Conservation (phyloP, 192 early-diverging fungal species). For the Haplosporangium gracile region DNA sequence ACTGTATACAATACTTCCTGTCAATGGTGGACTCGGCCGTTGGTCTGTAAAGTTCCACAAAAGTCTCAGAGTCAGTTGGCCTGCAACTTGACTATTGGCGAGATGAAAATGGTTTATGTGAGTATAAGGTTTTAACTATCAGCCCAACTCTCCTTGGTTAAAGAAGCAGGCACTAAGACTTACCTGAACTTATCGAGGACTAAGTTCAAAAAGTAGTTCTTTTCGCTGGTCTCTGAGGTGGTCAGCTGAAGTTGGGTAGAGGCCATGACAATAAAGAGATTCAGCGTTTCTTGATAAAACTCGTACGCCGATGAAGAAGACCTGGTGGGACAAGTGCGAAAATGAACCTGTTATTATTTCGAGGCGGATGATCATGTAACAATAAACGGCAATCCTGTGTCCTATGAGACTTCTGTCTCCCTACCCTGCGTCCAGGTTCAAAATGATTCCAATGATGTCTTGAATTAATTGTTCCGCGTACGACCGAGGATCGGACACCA, state of each 20-base stretch:
- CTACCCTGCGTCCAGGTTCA: slow-evolving; percentile 70
- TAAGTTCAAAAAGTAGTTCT: slow-evolving; percentile 78
- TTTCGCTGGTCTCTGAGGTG: slow-evolving; percentile 47
- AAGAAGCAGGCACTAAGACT: background rate
- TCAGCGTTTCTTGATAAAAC: slow-evolving; percentile 76
- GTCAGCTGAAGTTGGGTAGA: slow-evolving; percentile 72
- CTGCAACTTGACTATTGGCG: slow-evolving; percentile 64
- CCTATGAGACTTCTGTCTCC: background rate
- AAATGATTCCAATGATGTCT: slow-evolving; percentile 62
- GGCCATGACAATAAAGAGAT: slow-evolving; percentile 71
- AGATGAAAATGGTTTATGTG: background rate
- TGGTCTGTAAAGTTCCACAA: slow-evolving; percentile 57
- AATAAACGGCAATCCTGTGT: background rate
- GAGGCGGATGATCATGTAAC: background rate
- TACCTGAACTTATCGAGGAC: slow-evolving; percentile 71
- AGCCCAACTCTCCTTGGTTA: background rate
- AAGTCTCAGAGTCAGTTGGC: slow-evolving; percentile 64
- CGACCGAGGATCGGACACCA: slow-evolving; percentile 59
- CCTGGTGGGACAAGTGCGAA: slow-evolving; percentile 33
- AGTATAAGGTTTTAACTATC: background rate
- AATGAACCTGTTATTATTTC: background rate
- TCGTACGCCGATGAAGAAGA: slow-evolving; percentile 68
- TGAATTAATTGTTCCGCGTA: slow-evolving; percentile 72
- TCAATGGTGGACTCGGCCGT: slow-evolving; percentile 43
- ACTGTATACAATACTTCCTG: slow-evolving; percentile 70